Evolutionary conservation across 2,329 filamentous ascomycete species (phyloP).

Genomic region (Massarina eburnea): DNA sequence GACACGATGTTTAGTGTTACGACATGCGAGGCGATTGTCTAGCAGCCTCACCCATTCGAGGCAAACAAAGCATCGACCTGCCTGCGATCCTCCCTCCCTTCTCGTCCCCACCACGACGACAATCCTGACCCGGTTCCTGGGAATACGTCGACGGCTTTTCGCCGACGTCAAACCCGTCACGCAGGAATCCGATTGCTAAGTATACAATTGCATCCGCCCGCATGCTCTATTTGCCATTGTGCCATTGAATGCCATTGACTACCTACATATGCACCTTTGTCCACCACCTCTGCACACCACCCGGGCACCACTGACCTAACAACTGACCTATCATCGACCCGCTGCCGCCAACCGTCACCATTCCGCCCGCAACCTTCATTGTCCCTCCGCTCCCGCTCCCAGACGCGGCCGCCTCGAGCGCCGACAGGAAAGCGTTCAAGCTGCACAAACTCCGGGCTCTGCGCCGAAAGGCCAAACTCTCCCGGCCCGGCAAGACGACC

Average conservation of each 20-base stretch:
- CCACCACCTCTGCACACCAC: not conserved
- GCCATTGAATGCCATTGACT: too few species aligned
- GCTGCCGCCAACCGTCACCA: conserved; percentile 16
- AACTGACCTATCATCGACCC: too few species aligned
- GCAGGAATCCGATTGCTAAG: not conserved
- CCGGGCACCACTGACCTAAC: too few species aligned
- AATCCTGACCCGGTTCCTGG: conserved; percentile 14
- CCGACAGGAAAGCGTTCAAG: conserved; percentile 27
- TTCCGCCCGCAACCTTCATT: conserved; percentile 19
- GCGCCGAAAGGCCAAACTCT: conserved; percentile 42
- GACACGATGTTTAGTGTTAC: not conserved
- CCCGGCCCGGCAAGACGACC: conserved; percentile 19
- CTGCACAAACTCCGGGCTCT: conserved; percentile 45
- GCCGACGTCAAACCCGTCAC: conserved; percentile 3
- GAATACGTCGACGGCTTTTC: conserved; percentile 5
- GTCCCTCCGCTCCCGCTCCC: conserved; percentile 13
- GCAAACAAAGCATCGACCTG: conserved; percentile 15
- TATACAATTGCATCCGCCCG: not conserved
- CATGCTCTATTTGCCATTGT: too few species aligned
- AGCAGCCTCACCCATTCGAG: conserved; percentile 4
- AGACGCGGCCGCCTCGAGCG: conserved; percentile 11
- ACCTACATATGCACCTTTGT: not conserved
- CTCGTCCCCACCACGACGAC: conserved; percentile 12
- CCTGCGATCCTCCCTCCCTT: conserved; percentile 15
- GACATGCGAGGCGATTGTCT: too few species aligned